Base-by-base conservation (phyloP, 306 rosid genomes). In the Fragaria iinumae region DNA sequence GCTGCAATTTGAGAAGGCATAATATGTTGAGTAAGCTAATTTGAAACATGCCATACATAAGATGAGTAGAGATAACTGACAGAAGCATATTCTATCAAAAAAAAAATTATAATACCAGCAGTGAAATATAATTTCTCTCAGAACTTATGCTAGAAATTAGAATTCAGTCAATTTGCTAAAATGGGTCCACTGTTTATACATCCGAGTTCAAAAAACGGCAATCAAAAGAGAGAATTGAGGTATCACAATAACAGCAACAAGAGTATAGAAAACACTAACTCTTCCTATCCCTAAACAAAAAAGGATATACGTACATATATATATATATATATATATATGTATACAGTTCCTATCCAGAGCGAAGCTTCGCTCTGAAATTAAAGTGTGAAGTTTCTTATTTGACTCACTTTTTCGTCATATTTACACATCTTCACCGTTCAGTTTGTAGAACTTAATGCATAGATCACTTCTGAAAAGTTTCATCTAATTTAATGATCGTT, bases 1-100 rank as follows among this genome's bases (percentile, higher is more conserved):
- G 93, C 96, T 91, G 43, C 81, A 82, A 79, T 82, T 76, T 80
- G 81, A 47, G 52, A 80, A 86, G 71, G 74, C 1, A 67, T 83
- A 79, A 71, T 45, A 38, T 80, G 70, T 74, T 76, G 73, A 67
- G 76, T 66, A 72, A 72, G 55, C 48, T 41, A 70, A 74, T 20
- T 44, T 76, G 18, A 71, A 32, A 62, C 39, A 55, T 72, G 21
- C 39, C 32, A 48, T 1, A 57, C 63, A 29, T 29, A 62, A 53
- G 65, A 38, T 62, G 70, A 49, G 34, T 45, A 66, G 62, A 79
- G 59, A 10, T 69, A 72, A 53, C 18, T 41, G 29, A 11, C 49
- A 72, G 12, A 44, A 25, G 29, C 39, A 14, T 45, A 14, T 14
- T 69, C 2, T 2, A 69, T 8, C 39, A 44, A 44, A 69, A 10